A percentile compares a stretch with the other conserved stretches of the same genome.
These are phyloP conservation scores for Hyaloscypha finlandica DNA, from an alignment of 495 filamentous ascomycete species.

Conservation along the genomic window DNA sequence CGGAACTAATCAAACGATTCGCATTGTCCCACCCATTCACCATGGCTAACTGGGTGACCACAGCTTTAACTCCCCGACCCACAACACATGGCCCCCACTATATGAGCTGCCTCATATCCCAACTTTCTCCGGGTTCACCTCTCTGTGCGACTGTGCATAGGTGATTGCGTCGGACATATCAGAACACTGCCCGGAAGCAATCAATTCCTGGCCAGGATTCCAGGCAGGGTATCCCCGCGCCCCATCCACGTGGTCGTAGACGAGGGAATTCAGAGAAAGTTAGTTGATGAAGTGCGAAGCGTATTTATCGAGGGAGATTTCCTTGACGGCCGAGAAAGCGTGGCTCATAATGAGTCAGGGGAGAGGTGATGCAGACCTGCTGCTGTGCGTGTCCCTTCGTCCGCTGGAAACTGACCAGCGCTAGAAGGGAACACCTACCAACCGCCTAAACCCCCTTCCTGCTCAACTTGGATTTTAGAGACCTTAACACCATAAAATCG, in stretches of 20 bases:
- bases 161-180: slow-evolving; percentile 40
- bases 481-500: too few species aligned
- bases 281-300: slow-evolving; percentile 31
- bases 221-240: slow-evolving; percentile 38
- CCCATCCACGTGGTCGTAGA: slow-evolving; percentile 42
- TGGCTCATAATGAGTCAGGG: slow-evolving; percentile 21
- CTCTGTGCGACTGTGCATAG: slow-evolving; percentile 28
- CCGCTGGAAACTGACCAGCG: too few species aligned
- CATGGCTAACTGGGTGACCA: slow-evolving; percentile 19
- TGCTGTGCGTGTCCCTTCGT: too few species aligned
- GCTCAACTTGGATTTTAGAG: too few species aligned
- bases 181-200: slow-evolving; percentile 30
- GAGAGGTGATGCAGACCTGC: neutral
- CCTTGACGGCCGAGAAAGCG: slow-evolving; percentile 35
- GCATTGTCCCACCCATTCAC: slow-evolving; percentile 9
- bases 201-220: slow-evolving; percentile 31
- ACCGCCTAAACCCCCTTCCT: too few species aligned
- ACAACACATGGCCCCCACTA: slow-evolving; percentile 35
- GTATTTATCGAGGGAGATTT: slow-evolving; percentile 34
- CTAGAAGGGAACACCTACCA: too few species aligned
- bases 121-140: slow-evolving; percentile 36
- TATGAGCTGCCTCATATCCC: slow-evolving; percentile 39
- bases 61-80: slow-evolving; percentile 38
- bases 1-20: neutral
- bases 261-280: slow-evolving; percentile 27